These are phyloP conservation scores for Auriscalpium vulgare DNA, from an alignment of 768 basidiomycete genomes.

Conservation along the genomic window DNA sequence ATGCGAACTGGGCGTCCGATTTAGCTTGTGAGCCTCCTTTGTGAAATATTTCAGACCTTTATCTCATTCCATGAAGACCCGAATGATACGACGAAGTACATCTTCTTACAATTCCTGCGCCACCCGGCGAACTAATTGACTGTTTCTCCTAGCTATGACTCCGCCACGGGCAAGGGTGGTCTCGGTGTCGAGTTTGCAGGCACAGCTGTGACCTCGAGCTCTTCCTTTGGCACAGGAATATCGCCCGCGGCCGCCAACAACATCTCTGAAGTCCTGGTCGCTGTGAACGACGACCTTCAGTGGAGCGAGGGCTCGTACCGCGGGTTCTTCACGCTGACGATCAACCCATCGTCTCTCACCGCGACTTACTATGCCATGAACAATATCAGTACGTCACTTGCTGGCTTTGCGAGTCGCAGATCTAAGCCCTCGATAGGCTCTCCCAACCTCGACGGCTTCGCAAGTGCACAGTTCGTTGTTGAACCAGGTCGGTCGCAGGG, in stretches of 20 bases:
- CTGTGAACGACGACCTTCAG: constrained; percentile 41
- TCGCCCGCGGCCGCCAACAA: constrained; percentile 30
- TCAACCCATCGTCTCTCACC: constrained; percentile 36
- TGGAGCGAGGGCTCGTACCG: constrained; percentile 55
- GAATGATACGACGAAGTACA: constrained; percentile 40
- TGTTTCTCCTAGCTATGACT: constrained; percentile 32
- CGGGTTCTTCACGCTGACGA: constrained; percentile 49
- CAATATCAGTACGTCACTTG: constrained; percentile 32
- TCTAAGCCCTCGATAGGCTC: constrained; percentile 21
- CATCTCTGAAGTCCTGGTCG: constrained; percentile 30
- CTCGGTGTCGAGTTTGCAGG: constrained; percentile 57
- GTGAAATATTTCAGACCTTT: not conserved
- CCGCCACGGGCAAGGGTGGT: constrained; percentile 38
- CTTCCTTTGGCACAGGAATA: constrained; percentile 37
- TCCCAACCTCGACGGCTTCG: constrained; percentile 38
- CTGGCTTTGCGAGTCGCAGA: not conserved
- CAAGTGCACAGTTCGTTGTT: constrained; percentile 35
- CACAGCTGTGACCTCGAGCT: constrained; percentile 46
- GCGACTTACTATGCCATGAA: constrained; percentile 51
- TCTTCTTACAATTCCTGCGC: not conserved
- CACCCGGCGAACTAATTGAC: no score
- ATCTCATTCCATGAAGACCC: constrained; percentile 26
- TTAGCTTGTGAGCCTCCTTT: constrained; percentile 34
- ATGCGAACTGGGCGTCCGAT: constrained; percentile 56
- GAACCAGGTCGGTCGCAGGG: constrained; percentile 16